phyloP scores from a whole-genome alignment of 495 filamentous ascomycete species.

The Aspergillus indologenus region DNA sequence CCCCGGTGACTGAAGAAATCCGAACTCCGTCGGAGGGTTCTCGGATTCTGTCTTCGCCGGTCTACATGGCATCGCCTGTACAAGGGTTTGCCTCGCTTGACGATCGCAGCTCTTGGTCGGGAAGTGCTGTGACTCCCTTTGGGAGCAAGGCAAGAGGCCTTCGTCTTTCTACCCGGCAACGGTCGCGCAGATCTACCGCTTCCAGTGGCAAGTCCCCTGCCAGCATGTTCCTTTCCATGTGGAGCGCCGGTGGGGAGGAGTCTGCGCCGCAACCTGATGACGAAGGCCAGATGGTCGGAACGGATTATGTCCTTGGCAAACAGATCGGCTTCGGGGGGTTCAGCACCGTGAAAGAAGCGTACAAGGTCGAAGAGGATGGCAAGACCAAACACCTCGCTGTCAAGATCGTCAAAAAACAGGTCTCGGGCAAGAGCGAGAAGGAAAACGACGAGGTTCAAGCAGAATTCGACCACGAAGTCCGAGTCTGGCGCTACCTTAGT shows the following conservation, averaged over 20 bases:
- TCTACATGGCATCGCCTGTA: conserved; percentile 45
- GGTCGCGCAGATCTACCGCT: conserved; percentile 44
- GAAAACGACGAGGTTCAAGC: conserved; percentile 70
- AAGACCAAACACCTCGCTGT: conserved; percentile 57
- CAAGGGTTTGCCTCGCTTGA: conserved; percentile 46
- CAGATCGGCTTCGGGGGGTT: conserved; percentile 70
- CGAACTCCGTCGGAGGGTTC: conserved; percentile 49
- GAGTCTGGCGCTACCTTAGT: conserved; percentile 66
- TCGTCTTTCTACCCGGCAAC: conserved; percentile 36
- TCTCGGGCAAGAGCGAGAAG: conserved; percentile 51
- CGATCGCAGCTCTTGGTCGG: conserved; percentile 49
- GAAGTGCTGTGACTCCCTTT: conserved; percentile 38
- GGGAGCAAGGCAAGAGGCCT: conserved; percentile 41
- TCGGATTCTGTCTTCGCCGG: conserved; percentile 52
- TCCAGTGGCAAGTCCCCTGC: conserved; percentile 53
- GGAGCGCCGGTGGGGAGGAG: conserved; percentile 42
- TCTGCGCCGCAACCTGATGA: conserved; percentile 55
- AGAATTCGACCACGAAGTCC: conserved; percentile 72
- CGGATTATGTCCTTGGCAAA: conserved; percentile 69
- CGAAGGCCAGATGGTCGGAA: conserved; percentile 71
- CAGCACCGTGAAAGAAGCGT: conserved; percentile 68
- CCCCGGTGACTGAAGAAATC: conserved; percentile 49
- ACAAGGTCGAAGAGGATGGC: conserved; percentile 57
- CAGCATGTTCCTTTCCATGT: conserved; percentile 59
- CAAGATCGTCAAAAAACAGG: conserved; percentile 68